Percentiles rank a stretch among this genome's conserved stretches.
These are phyloP conservation scores for Rehmannia glutinosa DNA, from an alignment of 257 asterid genomes.

Conservation along the genomic window DNA sequence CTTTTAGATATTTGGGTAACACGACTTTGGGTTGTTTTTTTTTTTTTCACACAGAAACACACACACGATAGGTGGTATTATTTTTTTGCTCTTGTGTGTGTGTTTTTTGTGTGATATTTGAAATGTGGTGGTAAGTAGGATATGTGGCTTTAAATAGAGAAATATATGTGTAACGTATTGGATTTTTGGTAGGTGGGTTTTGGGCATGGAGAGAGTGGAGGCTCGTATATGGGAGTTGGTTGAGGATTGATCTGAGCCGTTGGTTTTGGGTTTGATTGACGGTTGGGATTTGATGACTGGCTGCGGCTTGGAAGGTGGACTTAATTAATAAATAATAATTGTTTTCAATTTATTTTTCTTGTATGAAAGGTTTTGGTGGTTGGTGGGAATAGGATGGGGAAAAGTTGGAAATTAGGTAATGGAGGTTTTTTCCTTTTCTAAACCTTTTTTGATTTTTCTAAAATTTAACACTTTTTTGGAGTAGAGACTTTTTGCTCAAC, in stretches of 20 bases:
- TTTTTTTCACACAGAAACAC: no score
- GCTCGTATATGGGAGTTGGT: slow-evolving; percentile 44
- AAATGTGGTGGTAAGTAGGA: slow-evolving; percentile 10
- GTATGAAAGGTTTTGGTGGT: slow-evolving; percentile 20
- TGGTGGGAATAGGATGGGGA: slow-evolving; percentile 27
- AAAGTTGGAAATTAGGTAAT: not conserved
- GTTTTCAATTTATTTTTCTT: not conserved
- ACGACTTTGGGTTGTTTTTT: no score
- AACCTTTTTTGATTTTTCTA: no score
- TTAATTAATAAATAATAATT: not conserved
- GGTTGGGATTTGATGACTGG: slow-evolving; percentile 16
- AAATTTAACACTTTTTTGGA: no score
- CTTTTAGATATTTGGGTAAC: slow-evolving; percentile 14
- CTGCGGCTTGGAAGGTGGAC: not conserved
- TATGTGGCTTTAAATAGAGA: slow-evolving; percentile 45
- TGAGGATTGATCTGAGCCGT: slow-evolving; percentile 42
- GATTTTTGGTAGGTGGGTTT: slow-evolving; percentile 64
- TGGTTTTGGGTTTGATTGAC: slow-evolving; percentile 6
- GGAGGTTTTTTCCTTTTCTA: no score
- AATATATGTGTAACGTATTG: not conserved
- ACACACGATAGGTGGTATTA: not conserved
- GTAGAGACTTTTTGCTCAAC: no score
- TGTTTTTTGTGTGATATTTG: slow-evolving; percentile 7
- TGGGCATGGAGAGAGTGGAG: not conserved
- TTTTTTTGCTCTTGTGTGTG: not conserved